phyloP scores from a whole-genome alignment of 1,284 basidiomycete species.

The Termitomyces sp. region DNA sequence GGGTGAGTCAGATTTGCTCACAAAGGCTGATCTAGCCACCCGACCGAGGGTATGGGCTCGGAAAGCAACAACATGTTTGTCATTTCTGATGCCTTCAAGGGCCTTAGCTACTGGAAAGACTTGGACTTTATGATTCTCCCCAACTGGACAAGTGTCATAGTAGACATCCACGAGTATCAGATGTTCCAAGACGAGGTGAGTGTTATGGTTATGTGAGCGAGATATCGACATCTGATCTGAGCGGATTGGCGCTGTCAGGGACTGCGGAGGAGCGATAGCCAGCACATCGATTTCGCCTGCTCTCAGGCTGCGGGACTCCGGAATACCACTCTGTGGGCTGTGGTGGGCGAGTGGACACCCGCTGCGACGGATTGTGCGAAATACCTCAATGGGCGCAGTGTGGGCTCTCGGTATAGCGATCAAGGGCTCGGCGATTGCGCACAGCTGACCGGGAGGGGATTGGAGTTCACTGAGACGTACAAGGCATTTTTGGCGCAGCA shows the following conservation, averaged over 20 bases:
- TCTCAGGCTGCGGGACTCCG: conserved; percentile 38
- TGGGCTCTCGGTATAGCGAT: conserved; percentile 69
- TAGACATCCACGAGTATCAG: conserved; percentile 84
- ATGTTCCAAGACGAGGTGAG: conserved; percentile 64
- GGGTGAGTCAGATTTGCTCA: not conserved
- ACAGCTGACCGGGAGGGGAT: conserved; percentile 65
- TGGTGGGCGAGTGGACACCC: conserved; percentile 85
- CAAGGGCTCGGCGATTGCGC: conserved; percentile 76
- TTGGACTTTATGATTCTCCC: conserved; percentile 64
- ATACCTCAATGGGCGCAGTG: conserved; percentile 67
- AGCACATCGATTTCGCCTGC: conserved; percentile 67
- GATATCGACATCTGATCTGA: too few relatives aligned
- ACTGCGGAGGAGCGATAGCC: conserved; percentile 43
- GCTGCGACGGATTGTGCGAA: conserved; percentile 84
- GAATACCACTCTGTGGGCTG: conserved; percentile 59
- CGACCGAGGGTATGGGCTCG: conserved; percentile 39
- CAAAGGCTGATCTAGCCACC: conserved; percentile 27
- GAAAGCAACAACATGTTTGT: conserved; percentile 62
- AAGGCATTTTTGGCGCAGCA: conserved; percentile 78
- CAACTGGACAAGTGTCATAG: conserved; percentile 57
- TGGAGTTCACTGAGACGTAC: conserved; percentile 70
- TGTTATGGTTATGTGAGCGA: too few relatives aligned
- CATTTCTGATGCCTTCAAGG: conserved; percentile 83
- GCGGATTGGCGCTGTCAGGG: too few relatives aligned
- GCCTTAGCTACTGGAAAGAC: conserved; percentile 67